These are phyloP conservation scores for Tuctoria greenei DNA, from an alignment of 176 grass and related monocot species.

Conservation along the genomic window DNA sequence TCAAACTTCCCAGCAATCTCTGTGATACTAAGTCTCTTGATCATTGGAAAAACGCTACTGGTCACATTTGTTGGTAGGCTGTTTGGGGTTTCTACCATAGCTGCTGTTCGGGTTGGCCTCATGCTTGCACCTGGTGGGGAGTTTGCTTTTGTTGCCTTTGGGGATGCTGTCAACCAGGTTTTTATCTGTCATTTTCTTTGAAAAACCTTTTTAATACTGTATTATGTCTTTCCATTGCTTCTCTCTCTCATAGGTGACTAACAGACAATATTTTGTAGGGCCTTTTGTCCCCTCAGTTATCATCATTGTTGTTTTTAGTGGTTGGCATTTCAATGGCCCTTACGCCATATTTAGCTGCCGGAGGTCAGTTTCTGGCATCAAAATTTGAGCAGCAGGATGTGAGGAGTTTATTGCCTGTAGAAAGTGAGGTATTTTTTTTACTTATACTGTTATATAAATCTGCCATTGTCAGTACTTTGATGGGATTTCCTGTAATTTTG, in stretches of 20 bases:
- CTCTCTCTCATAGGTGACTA: constrained; percentile 15
- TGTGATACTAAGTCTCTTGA: constrained; percentile 61
- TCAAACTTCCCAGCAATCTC: constrained; percentile 84
- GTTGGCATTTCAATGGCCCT: constrained; percentile 98
- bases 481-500: neutral
- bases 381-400: constrained; percentile 98
- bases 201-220: neutral
- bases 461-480: neutral
- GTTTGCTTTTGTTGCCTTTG: constrained; percentile 99
- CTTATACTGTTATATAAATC: constrained; percentile 5
- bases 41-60: constrained; percentile 81
- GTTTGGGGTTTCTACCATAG: constrained; percentile 93
- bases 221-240: constrained; percentile 24
- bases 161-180: constrained; percentile 98
- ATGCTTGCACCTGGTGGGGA: constrained; percentile 97
- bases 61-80: constrained; percentile 86
- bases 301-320: constrained; percentile 91
- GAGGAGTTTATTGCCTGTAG: constrained; percentile 89
- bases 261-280: constrained; percentile 57
- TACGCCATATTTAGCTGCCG: constrained; percentile 92
- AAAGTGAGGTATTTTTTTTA: constrained; percentile 96
- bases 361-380: constrained; percentile 89
- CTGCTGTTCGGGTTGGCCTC: constrained; percentile 81
- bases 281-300: constrained; percentile 78
- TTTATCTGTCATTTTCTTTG: constrained; percentile 24